Percentiles rank a stretch among this genome's conserved stretches.
Conservation (phyloP, 306 rosid species). For the Spatholobus suberectus region DNA sequence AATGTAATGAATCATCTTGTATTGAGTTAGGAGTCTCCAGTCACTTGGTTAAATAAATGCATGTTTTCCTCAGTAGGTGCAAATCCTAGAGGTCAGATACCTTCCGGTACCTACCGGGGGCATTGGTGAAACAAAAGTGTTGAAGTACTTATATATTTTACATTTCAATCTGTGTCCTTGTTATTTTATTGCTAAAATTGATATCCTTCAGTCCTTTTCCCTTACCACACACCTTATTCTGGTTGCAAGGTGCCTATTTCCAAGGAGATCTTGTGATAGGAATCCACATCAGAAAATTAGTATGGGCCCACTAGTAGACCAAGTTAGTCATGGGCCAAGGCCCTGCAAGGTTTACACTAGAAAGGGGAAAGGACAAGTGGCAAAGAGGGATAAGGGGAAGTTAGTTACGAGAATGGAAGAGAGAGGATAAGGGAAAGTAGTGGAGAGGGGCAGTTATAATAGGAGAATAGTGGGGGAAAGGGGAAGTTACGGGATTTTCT, state of each 20-base stretch:
- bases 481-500: too few species aligned
- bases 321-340: too few species aligned
- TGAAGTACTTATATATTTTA: not conserved
- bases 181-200: slow-evolving; percentile 3
- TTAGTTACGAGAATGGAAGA: too few species aligned
- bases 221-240: not conserved
- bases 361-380: too few species aligned
- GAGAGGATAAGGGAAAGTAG: too few species aligned
- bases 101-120: not conserved
- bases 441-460: too few species aligned
- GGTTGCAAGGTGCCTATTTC: slow-evolving; percentile 1
- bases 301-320: too few species aligned
- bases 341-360: too few species aligned
- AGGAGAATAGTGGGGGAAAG: too few species aligned
- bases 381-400: too few species aligned
- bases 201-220: not conserved
- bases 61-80: not conserved
- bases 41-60: not conserved
- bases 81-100: not conserved
- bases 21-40: slow-evolving; percentile 15
- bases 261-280: not conserved
- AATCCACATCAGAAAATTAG: too few species aligned
- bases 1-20: not conserved
- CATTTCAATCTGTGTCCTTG: not conserved
- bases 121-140: not conserved